These are phyloP conservation scores for Vigna hirtella DNA, from an alignment of 306 rosid genomes.

Conservation along the genomic window DNA sequence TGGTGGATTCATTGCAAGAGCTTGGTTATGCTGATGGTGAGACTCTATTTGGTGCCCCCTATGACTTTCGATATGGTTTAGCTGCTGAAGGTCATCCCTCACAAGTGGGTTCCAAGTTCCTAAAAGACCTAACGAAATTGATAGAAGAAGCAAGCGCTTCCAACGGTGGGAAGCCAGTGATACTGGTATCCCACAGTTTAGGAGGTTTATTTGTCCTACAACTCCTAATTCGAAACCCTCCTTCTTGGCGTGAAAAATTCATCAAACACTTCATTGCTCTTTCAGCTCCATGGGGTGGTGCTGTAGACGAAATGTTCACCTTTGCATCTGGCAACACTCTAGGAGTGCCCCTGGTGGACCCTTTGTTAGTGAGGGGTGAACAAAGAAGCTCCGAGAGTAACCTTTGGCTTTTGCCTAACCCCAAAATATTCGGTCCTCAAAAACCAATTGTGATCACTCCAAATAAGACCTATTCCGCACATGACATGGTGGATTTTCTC, in stretches of 20 bases:
- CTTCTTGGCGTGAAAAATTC: constrained; percentile 69
- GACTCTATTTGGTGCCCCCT: constrained; percentile 90
- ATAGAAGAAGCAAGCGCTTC: constrained; percentile 73
- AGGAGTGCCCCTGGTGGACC: constrained; percentile 85
- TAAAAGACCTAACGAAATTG: constrained; percentile 70
- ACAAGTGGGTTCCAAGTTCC: constrained; percentile 75
- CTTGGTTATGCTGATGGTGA: constrained; percentile 70
- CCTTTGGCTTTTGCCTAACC: constrained; percentile 87
- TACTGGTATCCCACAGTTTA: constrained; percentile 83
- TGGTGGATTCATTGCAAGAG: constrained; percentile 66
- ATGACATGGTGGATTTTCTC: constrained; percentile 67
- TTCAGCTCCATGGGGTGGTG: constrained; percentile 91
- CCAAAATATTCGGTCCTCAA: constrained; percentile 52
- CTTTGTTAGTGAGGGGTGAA: constrained; percentile 70
- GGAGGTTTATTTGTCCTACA: constrained; percentile 79
- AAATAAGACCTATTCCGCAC: constrained; percentile 56
- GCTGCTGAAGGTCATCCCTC: constrained; percentile 76
- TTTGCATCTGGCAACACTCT: constrained; percentile 83
- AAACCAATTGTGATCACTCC: constrained; percentile 63
- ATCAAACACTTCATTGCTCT: constrained; percentile 78
- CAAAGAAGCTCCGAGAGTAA: constrained; percentile 92
- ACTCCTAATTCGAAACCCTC: constrained; percentile 67
- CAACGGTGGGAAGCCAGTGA: constrained; percentile 74
- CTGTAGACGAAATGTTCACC: constrained; percentile 73
- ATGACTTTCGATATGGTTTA: constrained; percentile 89